Evolutionary conservation across 176 grass and related monocot species (phyloP), one percentile per base, ranked within the genome.

Genomic region (Echinochloa phyllopogon): DNA sequence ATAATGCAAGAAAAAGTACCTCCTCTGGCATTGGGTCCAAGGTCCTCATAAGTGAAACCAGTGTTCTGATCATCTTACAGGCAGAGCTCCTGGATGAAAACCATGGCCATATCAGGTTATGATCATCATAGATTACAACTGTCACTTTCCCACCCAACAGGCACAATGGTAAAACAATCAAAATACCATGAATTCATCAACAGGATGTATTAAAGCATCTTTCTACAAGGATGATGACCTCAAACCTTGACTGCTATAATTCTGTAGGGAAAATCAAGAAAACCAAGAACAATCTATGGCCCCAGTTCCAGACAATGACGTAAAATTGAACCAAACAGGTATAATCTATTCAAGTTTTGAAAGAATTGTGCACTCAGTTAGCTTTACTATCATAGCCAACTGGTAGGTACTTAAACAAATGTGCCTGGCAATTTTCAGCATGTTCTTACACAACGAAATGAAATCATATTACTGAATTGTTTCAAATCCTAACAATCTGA

Each of bases 41-140:
- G 67, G 96, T 99, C 87, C 93, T 96, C 96, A 99, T 99, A 79
- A 99, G 88, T 72, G 96, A 94, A 86, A 96, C 91, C 82, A 99
- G 86, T 4, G 96, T 96, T 85, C 93, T 92, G 69, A 96, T 81
- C 96, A 99, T 99, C 89, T 99, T 99, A 69, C 93, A 99, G 72
- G 96, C 96, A 87, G 93, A 95, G 38, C 93, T 91, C 84, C 96
- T 96, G 77, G 47, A 89, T 78, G 17, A 79, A 38, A 82, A 52
- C 23, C 29, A 40, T 59, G 39, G 11, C 8, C 52, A 81, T 67
- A 36, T 90, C 49, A 90, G 79, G 40, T 79, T 59, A 78, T 78
- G 42, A 66, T 10, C 58, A 72, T 38, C 23, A 48, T 4, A 68
- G n/a, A 6, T 47, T 64, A 65, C 21, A 47, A 75, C 8, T 59